Base-by-base conservation (phyloP, 805 yeast genomes). In the Candida ponderosae region DNA sequence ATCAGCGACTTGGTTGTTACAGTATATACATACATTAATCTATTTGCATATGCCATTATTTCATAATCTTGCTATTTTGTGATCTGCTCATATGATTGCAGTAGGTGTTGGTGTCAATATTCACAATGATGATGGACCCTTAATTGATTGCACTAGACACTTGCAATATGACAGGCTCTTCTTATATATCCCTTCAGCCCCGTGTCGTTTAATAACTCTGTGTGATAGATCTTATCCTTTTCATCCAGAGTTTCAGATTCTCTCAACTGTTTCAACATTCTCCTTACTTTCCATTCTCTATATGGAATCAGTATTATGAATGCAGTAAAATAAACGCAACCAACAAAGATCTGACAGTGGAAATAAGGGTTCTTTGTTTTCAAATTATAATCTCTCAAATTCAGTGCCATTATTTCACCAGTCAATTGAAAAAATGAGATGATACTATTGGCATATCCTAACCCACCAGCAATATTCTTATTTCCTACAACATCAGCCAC, bases 301-400 rank as follows among this genome's bases (percentile, higher is more conserved):
- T 75, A 58, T 1, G 73, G 57, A 2, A 74, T 40, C 38, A 71
- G 55, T 20, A 74, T 39, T 3, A 74, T 6, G 10, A 69, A 48
- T 0, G 71, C 70, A 10, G 55, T 56, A n/a, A 69, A 49, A 43
- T 68, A 71, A 33, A 71, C 54, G 16, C 65, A 48, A 3, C 83
- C 86, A 5, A 76, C 69, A 51, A 76, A 78, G 2, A 78, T 63
- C 48, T 79, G 86, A 2, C 81, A 66, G 44, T 79, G 68, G 27
- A 72, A 56, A 45, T 71, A 80, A 3, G 85, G 83, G 21, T 56
- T 59, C 6, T 38, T 40, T 7, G 44, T 42, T 10, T 40, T 33
- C 2, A 45, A 29, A 10, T 48, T 35, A n/a, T 47, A 38, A n/a
- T 51, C 58, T 36, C 64, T 62, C 33, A 76, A 50, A 3, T 74